phyloP scores from a whole-genome alignment of 2,329 filamentous ascomycete species.

The Alternaria panax region DNA sequence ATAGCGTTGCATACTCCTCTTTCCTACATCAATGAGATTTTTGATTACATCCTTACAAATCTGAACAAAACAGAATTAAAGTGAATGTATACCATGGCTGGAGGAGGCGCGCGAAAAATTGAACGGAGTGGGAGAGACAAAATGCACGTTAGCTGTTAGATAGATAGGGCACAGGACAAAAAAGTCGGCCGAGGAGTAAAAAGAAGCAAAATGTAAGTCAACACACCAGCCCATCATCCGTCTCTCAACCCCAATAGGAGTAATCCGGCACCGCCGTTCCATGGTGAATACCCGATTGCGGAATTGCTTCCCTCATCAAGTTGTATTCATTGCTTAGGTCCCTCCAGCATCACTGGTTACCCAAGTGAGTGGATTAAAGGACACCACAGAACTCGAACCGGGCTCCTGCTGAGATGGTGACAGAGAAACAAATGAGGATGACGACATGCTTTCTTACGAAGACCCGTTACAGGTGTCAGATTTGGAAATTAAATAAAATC shows the following conservation, averaged over 20 bases:
- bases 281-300: slow-evolving; percentile 52
- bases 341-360: slow-evolving; percentile 53
- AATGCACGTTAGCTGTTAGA: too few species aligned
- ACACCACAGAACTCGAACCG: slow-evolving; percentile 54
- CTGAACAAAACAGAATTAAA: neutral
- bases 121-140: too few species aligned
- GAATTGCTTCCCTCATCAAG: slow-evolving; percentile 53
- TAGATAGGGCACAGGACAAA: too few species aligned
- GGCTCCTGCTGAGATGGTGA: slow-evolving; percentile 46
- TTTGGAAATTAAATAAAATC: slow-evolving; percentile 1
- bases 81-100: neutral
- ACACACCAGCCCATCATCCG: slow-evolving; percentile 46
- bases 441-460: slow-evolving; percentile 43
- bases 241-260: slow-evolving; percentile 48
- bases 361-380: slow-evolving; percentile 47
- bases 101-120: neutral
- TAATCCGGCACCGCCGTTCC: slow-evolving; percentile 53
- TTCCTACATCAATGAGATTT: neutral
- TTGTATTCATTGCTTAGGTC: slow-evolving; percentile 54
- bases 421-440: slow-evolving; percentile 44
- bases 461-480: slow-evolving; percentile 47
- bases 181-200: neutral
- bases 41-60: neutral
- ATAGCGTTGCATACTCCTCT: neutral
- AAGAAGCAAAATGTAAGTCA: slow-evolving; percentile 46